Base-by-base conservation (phyloP, 2,329 filamentous ascomycete species). In the Amphichorda felina region DNA sequence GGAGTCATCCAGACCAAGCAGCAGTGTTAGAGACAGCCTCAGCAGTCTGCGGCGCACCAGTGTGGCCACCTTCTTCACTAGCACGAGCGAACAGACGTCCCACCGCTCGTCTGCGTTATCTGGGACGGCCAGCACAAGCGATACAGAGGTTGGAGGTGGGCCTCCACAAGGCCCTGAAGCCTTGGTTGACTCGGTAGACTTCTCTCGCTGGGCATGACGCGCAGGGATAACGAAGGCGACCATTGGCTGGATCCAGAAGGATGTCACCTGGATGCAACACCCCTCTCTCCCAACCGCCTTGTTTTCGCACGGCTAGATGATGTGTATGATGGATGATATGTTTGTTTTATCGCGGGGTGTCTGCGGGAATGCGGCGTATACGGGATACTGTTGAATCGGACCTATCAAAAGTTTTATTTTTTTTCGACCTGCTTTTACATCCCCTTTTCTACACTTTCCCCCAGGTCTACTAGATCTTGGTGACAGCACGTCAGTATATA, bases 11-110 rank as follows among this genome's bases (percentile, higher is more conserved):
- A 56, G 66, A 41, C 64, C 66, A 3, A 53, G 56, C 24, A 64
- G 60, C 44, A 68, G 65, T 15, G 62, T 78, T 33, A 64, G 76
- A 11, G 75, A 79, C 44, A 79, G 73, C 45, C 65, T 79, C 38
- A 73, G 57, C 45, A 75, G 68, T 45, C 59, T 80, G 27, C 64
- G 75, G 34, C 63, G 75, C 39, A 68, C 74, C n/a, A 79, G 74
- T 24, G 74, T 79, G 3, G 75, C 73, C 5, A 80, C 75, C 2
- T 79, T 79, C 48, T 72, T 79, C 43, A 70, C 70, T 2, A 69
- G 57, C 40, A 64, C 66, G 5, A 74, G 65, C 49, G 72, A 78
- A 42, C 63, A 67, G 43, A 61, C 54, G 8, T 75, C 71, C 35
- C 72, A 78, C 39, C 63, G 74, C 29, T 73, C 70, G 5, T 75